Evolutionary conservation across 768 basidiomycete species (phyloP), one percentile per base, ranked within the genome.

Genomic region (Sarcomyxa edulis): DNA sequence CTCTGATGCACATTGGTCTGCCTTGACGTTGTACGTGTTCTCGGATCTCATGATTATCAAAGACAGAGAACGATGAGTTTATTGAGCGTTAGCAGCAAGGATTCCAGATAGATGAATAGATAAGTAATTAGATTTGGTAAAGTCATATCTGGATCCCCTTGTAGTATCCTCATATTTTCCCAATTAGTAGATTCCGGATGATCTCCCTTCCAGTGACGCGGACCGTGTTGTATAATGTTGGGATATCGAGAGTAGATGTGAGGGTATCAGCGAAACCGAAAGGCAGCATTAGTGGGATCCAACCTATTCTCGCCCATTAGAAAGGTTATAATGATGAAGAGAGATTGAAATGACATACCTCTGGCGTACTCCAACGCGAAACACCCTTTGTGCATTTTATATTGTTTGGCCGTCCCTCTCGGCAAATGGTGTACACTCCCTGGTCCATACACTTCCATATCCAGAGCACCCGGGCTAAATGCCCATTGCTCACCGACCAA

Each of bases 241-340:
- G 74, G 41, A 90, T 47, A 62, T 99, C 95, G 14, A 97, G 76
- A 2, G 95, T 97, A 11, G 95, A 97, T 10, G 81, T 76, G 35
- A 98, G 50, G 4, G 68, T 70, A 60, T 99, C 96, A 20, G 84
- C 81, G 40, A 92, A 73, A 1, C 96, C 96, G 50, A 99, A 97
- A 0, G 93, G 93, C 44, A 97, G 57, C 95, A 97, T 97, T 31
- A 83, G 65, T 1, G 96, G 95, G 49, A 99, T 97, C 93, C 95
- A 98, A 16, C 95, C 94, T 96, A 41, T 2, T 34, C 35, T 14
- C n/a, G 31, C 11, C 6, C 37, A n/a, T 27, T 18, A 36, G 31
- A 30, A 35, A 27, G 22, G n/a, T 18, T 19, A 32, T 27, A 14
- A n/a, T 14, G 3, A 21, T 8, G 22, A 27, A 32, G 21, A 18